Conservation (phyloP, 768 basidiomycete genomes). For the Coprinellus micaceus region DNA sequence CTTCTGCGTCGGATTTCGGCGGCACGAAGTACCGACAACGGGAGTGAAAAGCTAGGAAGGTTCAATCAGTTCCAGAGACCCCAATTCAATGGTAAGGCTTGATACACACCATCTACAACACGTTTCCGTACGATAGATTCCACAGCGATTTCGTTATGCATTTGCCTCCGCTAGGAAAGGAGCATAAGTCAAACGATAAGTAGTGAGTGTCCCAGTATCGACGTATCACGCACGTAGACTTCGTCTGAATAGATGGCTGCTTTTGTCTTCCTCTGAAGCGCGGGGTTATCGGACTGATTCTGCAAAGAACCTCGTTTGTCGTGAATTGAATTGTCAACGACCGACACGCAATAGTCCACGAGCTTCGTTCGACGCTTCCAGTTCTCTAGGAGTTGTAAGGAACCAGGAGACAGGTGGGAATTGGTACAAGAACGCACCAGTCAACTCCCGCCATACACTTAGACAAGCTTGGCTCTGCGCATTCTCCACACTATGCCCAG, state of each 20-base stretch:
- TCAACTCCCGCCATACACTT: conserved; percentile 73
- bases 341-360: conserved; percentile 69
- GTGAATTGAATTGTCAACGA: conserved; percentile 60
- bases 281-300: conserved; percentile 39
- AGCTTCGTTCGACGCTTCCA: conserved; percentile 76
- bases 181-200: neutral
- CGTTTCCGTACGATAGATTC: conserved; percentile 70
- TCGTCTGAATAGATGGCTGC: conserved; percentile 61
- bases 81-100: neutral
- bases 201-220: neutral
- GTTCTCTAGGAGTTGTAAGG: conserved; percentile 36
- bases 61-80: neutral
- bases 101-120: conserved; percentile 61
- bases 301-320: conserved; percentile 51
- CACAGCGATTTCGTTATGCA: conserved; percentile 70
- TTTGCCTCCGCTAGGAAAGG: conserved; percentile 56
- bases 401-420: conserved; percentile 15
- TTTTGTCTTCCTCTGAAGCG: conserved; percentile 46
- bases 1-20: conserved; percentile 55
- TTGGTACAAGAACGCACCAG: conserved; percentile 46
- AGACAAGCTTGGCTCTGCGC: conserved; percentile 74
- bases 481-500: conserved; percentile 39
- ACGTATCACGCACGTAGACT: conserved; percentile 54
- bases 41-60: conserved; percentile 60
- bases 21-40: conserved; percentile 80